These are phyloP conservation scores for Aspergillus alliaceus DNA, from an alignment of 2,329 filamentous ascomycete genomes.

Conservation along the genomic window DNA sequence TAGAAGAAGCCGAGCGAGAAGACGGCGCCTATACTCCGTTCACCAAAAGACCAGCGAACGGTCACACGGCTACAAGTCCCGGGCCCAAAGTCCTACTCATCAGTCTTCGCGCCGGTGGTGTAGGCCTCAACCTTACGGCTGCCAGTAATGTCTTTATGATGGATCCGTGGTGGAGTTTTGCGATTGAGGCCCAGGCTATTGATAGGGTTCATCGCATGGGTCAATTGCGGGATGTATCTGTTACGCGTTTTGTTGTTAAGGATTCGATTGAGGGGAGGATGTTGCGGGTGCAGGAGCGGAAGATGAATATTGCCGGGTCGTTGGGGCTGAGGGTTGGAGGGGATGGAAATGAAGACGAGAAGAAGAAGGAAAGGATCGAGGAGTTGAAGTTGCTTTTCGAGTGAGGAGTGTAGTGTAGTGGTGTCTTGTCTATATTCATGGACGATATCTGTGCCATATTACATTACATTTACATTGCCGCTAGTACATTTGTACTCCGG, in stretches of 20 bases:
- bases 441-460: background rate
- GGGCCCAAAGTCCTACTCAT: constrained; percentile 67
- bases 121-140: constrained; percentile 87
- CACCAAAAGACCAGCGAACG: background rate
- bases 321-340: constrained; percentile 95
- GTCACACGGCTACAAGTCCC: background rate
- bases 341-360: constrained; percentile 85
- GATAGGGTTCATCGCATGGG: constrained; percentile 98
- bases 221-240: constrained; percentile 79
- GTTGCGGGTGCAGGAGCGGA: constrained; percentile 88
- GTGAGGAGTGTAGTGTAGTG: too few relatives aligned
- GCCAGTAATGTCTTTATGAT: constrained; percentile 95
- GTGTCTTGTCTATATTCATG: too few relatives aligned
- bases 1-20: constrained; percentile 33
- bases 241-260: constrained; percentile 84
- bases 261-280: constrained; percentile 94
- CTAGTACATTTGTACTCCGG: too few relatives aligned
- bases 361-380: constrained; percentile 83
- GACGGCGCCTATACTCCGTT: constrained; percentile 17
- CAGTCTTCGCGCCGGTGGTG: constrained; percentile 84
- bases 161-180: constrained; percentile 99
- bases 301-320: constrained; percentile 84
- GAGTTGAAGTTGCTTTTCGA: constrained; percentile 85
- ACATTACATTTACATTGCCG: too few relatives aligned
- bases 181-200: constrained; percentile 94